phyloP scores from a whole-genome alignment of 345 rosid species.

The Aegle marmelos region DNA sequence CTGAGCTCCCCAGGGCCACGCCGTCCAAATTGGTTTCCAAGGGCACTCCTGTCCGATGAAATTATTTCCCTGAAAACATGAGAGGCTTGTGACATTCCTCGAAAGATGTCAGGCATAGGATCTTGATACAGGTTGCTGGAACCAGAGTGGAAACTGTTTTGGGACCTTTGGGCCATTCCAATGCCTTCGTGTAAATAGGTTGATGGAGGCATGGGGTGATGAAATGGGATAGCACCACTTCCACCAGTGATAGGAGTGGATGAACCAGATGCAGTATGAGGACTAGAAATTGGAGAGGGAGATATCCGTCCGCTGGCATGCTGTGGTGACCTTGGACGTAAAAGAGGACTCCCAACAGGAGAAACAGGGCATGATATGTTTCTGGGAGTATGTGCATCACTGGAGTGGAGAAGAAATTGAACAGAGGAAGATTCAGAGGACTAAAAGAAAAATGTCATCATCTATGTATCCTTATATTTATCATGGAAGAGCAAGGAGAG shows the following conservation, averaged over 20 bases:
- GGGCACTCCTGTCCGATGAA: conserved; percentile 35
- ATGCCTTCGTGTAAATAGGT: conserved; percentile 50
- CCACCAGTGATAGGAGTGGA: conserved; percentile 63
- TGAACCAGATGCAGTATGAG: conserved; percentile 57
- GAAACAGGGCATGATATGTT: conserved; percentile 61
- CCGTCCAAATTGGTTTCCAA: conserved; percentile 39
- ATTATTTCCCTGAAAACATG: conserved; percentile 49
- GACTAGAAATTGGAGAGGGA: conserved; percentile 68
- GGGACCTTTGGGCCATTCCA: conserved; percentile 41
- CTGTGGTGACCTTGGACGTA: conserved; percentile 54
- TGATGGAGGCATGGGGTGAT: conserved; percentile 45
- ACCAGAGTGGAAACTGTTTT: conserved; percentile 38
- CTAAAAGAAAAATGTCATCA: neutral
- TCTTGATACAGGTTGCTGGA: conserved; percentile 42
- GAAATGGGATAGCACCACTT: conserved; percentile 58
- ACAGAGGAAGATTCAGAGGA: neutral
- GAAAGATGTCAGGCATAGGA: conserved; percentile 43
- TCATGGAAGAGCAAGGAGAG: neutral
- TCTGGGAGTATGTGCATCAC: conserved; percentile 47
- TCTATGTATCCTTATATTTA: neutral
- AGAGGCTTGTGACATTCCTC: conserved; percentile 48
- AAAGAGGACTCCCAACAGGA: conserved; percentile 60
- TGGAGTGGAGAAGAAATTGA: conserved; percentile 25
- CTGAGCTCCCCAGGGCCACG: conserved; percentile 21
- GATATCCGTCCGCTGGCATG: conserved; percentile 54